Percentiles rank a stretch among this genome's conserved stretches.
These are phyloP conservation scores for Lactarius hengduanensis DNA, from an alignment of 768 basidiomycete genomes.

Conservation along the genomic window DNA sequence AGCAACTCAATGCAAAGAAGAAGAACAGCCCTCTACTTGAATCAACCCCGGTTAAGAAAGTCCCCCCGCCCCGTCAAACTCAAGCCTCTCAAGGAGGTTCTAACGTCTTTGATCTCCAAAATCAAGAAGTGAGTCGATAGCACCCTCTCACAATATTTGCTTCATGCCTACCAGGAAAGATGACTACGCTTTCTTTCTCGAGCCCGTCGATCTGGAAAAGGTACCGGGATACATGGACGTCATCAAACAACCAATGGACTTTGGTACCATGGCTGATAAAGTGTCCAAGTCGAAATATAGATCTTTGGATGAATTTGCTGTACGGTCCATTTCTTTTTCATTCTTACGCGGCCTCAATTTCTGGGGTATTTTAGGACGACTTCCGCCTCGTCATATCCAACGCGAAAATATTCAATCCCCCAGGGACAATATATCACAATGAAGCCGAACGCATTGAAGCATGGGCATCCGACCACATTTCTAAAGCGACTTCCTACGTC, in stretches of 20 bases:
- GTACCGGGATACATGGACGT: conserved; percentile 65
- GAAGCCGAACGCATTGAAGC: conserved; percentile 72
- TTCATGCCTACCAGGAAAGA: conserved; percentile 56
- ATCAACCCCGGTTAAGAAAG: conserved; percentile 35
- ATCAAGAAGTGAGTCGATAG: conserved; percentile 61
- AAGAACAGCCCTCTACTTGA: conserved; percentile 37
- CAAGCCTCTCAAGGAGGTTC: conserved; percentile 76
- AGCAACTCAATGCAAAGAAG: conserved; percentile 54
- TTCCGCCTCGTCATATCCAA: conserved; percentile 70
- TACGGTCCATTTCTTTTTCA: conserved; percentile 36
- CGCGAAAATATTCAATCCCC: conserved; percentile 74
- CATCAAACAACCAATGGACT: conserved; percentile 87
- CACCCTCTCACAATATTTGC: no score
- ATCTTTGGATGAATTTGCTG: conserved; percentile 76
- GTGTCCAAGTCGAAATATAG: conserved; percentile 75
- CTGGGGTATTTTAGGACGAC: conserved; percentile 40
- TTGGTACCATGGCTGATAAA: conserved; percentile 82
- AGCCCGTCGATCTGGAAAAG: conserved; percentile 58
- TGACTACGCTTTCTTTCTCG: conserved; percentile 80
- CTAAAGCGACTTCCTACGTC: conserved; percentile 66
- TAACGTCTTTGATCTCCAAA: conserved; percentile 62
- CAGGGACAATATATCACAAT: conserved; percentile 66
- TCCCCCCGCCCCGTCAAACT: conserved; percentile 63
- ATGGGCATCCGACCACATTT: conserved; percentile 73
- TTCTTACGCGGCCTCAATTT: not conserved